A percentile compares a stretch with the other conserved stretches of the same genome.
These are phyloP conservation scores for Pulveroboletus frians DNA, from an alignment of 768 basidiomycete genomes.

Conservation along the genomic window DNA sequence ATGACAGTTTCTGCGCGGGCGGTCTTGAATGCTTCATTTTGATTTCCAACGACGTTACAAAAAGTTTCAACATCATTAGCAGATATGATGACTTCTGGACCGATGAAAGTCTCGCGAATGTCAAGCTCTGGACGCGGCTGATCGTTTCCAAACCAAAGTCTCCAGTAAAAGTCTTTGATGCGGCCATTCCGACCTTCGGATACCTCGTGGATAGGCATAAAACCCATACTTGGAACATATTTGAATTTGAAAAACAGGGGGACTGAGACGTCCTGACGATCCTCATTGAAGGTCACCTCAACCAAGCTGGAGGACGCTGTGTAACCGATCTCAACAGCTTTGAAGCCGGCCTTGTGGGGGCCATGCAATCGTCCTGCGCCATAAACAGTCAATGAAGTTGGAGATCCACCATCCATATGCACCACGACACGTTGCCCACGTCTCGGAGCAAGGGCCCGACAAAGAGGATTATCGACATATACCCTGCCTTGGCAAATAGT, in stretches of 20 bases:
- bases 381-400: conserved; percentile 59
- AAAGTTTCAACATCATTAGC: conserved; percentile 78
- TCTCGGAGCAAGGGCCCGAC: conserved; percentile 82
- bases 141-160: conserved; percentile 92
- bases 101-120: conserved; percentile 76
- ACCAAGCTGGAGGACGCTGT: conserved; percentile 50
- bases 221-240: conserved; percentile 86
- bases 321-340: conserved; percentile 73
- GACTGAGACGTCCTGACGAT: conserved; percentile 68
- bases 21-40: conserved; percentile 84
- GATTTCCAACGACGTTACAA: conserved; percentile 90
- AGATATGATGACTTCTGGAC: conserved; percentile 80
- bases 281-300: conserved; percentile 74
- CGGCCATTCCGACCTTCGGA: conserved; percentile 75
- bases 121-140: conserved; percentile 72
- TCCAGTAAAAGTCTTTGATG: conserved; percentile 99
- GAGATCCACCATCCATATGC: conserved; percentile 37
- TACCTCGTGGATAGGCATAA: conserved; percentile 89
- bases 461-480: conserved; percentile 86
- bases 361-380: conserved; percentile 82
- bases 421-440: conserved; percentile 73
- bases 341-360: conserved; percentile 66
- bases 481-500: conserved; percentile 83
- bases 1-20: conserved; percentile 61
- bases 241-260: conserved; percentile 78